Evolutionary conservation across 768 basidiomycete genomes (phyloP), one percentile per base, ranked within the genome.

Genomic region (Leccinellum rugosiceps): DNA sequence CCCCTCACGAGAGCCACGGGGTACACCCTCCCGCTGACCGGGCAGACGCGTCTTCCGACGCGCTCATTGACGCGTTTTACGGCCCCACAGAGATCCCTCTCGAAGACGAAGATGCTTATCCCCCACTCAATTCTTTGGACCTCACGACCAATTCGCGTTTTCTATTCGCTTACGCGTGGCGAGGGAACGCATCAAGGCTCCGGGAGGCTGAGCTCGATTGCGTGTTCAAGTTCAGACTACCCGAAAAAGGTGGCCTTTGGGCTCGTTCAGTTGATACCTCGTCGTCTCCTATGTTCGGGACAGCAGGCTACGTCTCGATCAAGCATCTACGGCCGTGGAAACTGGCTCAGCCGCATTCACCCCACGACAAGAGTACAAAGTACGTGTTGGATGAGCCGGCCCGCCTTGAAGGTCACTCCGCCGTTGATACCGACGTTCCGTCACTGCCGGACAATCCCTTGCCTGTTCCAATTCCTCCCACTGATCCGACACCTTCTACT

Each of bases 91-190:
- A 47, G 14, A 50, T 71, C 10, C 65, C 63, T 25, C 58, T 70
- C 13, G 1, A 50, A 2, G 56, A 65, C 4, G 57, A 58, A 0
- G 65, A 71, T 23, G 26, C 28, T 5, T 62, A 63, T 47, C 61
- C 67, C 19, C 57, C 54, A 10, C 58, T 69, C 30, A 57, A 59
- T 13, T 4, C 58, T n/a, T 28, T 49, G 26, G 61, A 58, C 38
- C 59, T 70, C 21, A 45, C 28, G 3, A 51, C 35, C 31, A 70
- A 71, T 41, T 43, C 68, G 10, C 69, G 69, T 23, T 70, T 70
- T 35, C 55, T 59, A 4, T 70, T 70, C 44, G 54, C 60, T 51
- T 54, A 58, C 6, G 48, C 51, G 30, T 71, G 63, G 67, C 53
- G 65, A 30, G 58, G 38, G 23, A 53, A 52, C 21, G 62, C 56